Evolutionary conservation across 1,284 basidiomycete genomes (phyloP).

Genomic region (Porodaedalea pini): DNA sequence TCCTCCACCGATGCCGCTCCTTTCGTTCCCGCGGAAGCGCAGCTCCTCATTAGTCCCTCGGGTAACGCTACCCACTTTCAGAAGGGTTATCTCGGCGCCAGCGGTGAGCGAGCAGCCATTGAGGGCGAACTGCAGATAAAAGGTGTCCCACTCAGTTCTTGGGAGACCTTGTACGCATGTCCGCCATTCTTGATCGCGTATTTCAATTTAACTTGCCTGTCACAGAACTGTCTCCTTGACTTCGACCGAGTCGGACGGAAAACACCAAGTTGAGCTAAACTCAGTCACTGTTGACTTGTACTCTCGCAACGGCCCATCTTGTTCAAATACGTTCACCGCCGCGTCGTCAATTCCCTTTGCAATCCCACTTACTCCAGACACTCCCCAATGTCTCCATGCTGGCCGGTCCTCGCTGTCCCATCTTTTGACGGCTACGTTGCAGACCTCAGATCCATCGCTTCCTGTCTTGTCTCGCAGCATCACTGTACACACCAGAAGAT

Average conservation of each 20-base stretch:
- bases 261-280: conserved; percentile 61
- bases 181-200: conserved; percentile 12
- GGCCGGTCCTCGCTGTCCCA: conserved; percentile 65
- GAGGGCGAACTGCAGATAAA: conserved; percentile 83
- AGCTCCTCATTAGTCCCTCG: conserved; percentile 67
- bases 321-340: conserved; percentile 34
- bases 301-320: conserved; percentile 33
- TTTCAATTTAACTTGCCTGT: conserved; percentile 2
- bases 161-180: conserved; percentile 62
- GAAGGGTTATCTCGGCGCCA: conserved; percentile 74
- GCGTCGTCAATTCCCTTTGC: conserved; percentile 71
- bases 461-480: conserved; percentile 52
- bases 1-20: neutral
- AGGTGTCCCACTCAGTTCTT: conserved; percentile 50
- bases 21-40: conserved; percentile 33
- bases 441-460: conserved; percentile 42
- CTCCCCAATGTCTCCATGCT: conserved; percentile 73
- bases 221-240: conserved; percentile 60
- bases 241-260: conserved; percentile 60
- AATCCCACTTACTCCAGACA: conserved; percentile 68
- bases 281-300: conserved; percentile 51
- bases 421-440: conserved; percentile 59
- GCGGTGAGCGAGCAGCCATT: conserved; percentile 72
- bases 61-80: conserved; percentile 66
- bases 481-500: conserved; percentile 68